These are phyloP conservation scores for Sodiomyces alkalinus DNA, from an alignment of 2,329 filamentous ascomycete genomes.

Conservation along the genomic window DNA sequence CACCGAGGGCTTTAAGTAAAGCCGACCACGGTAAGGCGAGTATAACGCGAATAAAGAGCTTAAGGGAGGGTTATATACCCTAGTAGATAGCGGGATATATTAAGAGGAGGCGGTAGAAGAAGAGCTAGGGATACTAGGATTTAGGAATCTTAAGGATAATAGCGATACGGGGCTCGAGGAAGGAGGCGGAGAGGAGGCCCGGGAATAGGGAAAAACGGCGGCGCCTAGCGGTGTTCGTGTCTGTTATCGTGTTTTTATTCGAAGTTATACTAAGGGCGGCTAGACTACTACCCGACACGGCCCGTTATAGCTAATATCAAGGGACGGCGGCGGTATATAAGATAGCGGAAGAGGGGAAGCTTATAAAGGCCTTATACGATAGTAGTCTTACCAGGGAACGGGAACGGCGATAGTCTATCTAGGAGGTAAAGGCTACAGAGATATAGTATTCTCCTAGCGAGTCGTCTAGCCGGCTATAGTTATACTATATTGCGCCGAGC, in stretches of 20 bases:
- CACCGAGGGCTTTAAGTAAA: conserved; percentile 2
- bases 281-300: neutral
- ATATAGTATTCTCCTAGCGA: neutral
- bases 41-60: conserved; percentile 50
- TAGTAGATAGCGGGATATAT: conserved; percentile 57
- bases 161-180: conserved; percentile 62
- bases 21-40: conserved; percentile 13
- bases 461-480: too few species aligned
- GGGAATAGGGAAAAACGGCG: conserved; percentile 1
- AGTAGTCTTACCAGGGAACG: conserved; percentile 1
- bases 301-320: conserved; percentile 1
- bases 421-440: neutral
- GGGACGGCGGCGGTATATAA: too few species aligned
- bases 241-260: neutral
- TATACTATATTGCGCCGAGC: too few species aligned
- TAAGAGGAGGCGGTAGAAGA: conserved; percentile 57
- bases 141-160: conserved; percentile 60
- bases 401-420: conserved; percentile 2
- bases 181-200: conserved; percentile 15
- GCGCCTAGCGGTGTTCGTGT: neutral
- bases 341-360: too few species aligned
- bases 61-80: conserved; percentile 53
- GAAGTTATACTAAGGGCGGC: too few species aligned
- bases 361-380: too few species aligned
- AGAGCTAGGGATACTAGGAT: conserved; percentile 58